Evolutionary conservation across 1,139 yeast genomes (phyloP).

Genomic region (Groenewaldozyma auringiensis): DNA sequence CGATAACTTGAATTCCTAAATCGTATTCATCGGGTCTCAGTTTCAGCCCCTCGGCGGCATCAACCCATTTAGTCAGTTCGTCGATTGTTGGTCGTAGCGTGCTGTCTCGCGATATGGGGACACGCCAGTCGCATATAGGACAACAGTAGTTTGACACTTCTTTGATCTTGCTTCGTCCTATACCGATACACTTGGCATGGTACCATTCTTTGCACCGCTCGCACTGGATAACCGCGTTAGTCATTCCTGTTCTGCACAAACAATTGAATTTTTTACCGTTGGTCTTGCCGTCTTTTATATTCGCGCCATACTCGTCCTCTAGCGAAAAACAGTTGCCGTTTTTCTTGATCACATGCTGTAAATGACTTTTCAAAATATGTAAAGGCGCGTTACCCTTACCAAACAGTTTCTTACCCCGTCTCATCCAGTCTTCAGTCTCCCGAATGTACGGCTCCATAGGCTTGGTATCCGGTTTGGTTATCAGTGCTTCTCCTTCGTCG

Average conservation of each 20-base stretch:
- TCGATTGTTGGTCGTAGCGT: constrained; percentile 30
- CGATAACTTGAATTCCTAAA: constrained; percentile 32
- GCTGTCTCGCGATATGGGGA: constrained; percentile 29
- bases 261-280: constrained; percentile 38
- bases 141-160: constrained; percentile 45
- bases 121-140: constrained; percentile 53
- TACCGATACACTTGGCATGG: constrained; percentile 58
- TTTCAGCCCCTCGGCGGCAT: constrained; percentile 21
- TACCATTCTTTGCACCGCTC: constrained; percentile 77
- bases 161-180: constrained; percentile 22
- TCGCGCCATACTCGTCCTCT: constrained; percentile 34
- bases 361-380: constrained; percentile 29
- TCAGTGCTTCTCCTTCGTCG: constrained; percentile 21
- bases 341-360: constrained; percentile 31
- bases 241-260: constrained; percentile 60
- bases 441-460: constrained; percentile 18
- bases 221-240: constrained; percentile 71
- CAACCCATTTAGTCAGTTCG: constrained; percentile 28
- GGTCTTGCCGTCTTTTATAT: constrained; percentile 5
- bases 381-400: constrained; percentile 34
- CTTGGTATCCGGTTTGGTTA: constrained; percentile 15
- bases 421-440: constrained; percentile 38
- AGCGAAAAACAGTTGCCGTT: constrained; percentile 36
- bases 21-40: constrained; percentile 25
- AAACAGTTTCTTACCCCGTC: constrained; percentile 34